Evolutionary conservation across 1,284 basidiomycete species (phyloP).

Genomic region (Kalmanozyma brasiliensis): DNA sequence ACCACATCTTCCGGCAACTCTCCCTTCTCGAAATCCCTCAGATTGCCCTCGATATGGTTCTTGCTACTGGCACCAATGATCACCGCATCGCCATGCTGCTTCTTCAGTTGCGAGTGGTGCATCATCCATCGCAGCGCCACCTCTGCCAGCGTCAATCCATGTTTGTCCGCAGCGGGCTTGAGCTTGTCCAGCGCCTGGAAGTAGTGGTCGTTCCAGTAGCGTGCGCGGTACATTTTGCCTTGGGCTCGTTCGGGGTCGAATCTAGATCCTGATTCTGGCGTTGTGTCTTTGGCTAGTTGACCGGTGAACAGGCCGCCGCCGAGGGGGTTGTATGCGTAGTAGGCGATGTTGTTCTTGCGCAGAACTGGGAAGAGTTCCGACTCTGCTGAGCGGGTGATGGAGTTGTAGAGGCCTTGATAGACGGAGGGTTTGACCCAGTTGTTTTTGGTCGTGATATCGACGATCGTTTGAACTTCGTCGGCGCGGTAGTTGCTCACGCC

Average conservation of each 20-base stretch:
- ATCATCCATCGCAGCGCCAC: constrained; percentile 54
- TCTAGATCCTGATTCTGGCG: constrained; percentile 29
- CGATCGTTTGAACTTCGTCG: constrained; percentile 77
- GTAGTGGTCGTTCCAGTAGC: constrained; percentile 57
- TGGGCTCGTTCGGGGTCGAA: constrained; percentile 50
- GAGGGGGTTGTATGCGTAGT: constrained; percentile 69
- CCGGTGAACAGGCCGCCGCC: constrained; percentile 55
- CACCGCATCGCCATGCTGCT: constrained; percentile 35
- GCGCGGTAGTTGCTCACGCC: constrained; percentile 73
- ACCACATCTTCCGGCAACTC: constrained; percentile 44
- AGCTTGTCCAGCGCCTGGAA: constrained; percentile 65
- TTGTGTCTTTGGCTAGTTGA: constrained; percentile 1
- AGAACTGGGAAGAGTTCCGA: constrained; percentile 48
- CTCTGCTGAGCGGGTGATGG: constrained; percentile 45
- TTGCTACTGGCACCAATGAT: constrained; percentile 52
- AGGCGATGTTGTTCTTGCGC: constrained; percentile 73
- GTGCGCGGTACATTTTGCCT: constrained; percentile 48
- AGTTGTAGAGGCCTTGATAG: constrained; percentile 73
- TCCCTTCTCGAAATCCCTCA: constrained; percentile 52
- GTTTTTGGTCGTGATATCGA: constrained; percentile 73
- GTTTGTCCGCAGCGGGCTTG: constrained; percentile 40
- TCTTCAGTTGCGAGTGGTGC: constrained; percentile 49
- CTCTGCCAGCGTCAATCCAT: constrained; percentile 37
- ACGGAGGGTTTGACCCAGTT: constrained; percentile 75
- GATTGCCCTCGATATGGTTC: constrained; percentile 52